These are phyloP conservation scores for Phycomyces blakesleeanus DNA, from an alignment of 192 early-diverging fungal genomes.

Conservation along the genomic window DNA sequence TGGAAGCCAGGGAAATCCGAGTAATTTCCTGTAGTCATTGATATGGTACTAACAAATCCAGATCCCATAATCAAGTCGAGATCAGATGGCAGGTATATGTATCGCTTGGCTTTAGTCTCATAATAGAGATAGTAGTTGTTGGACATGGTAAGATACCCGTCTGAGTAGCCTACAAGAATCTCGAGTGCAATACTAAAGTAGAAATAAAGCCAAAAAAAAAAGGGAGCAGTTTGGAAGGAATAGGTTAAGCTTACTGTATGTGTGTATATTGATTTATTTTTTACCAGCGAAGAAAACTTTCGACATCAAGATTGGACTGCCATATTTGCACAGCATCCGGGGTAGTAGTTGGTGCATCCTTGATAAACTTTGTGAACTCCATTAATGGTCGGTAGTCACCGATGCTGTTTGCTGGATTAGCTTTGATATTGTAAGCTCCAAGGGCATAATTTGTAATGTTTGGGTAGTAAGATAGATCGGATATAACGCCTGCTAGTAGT, in stretches of 20 bases:
- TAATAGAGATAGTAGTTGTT: constrained; percentile 10
- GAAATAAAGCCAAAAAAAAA: neutral
- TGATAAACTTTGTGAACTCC: constrained; percentile 8
- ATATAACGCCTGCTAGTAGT: neutral
- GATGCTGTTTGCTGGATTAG: neutral
- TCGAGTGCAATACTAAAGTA: constrained; percentile 5
- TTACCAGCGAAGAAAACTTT: constrained; percentile 9
- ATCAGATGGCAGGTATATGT: constrained; percentile 8
- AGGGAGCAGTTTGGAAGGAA: too few species aligned
- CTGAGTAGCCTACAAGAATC: constrained; percentile 6
- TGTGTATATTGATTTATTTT: neutral
- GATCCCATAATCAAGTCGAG: constrained; percentile 8
- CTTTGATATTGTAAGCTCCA: constrained; percentile 12
- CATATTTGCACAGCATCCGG: constrained; percentile 8
- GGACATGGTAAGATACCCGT: constrained; percentile 5
- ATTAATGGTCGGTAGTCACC: neutral
- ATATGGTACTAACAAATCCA: too few species aligned
- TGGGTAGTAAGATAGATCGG: constrained; percentile 1
- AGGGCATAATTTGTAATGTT: neutral
- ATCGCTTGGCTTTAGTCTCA: neutral
- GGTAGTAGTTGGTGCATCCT: neutral
- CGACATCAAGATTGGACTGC: neutral
- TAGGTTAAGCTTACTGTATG: neutral
- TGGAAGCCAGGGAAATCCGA: constrained; percentile 8
- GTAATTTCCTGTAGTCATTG: constrained; percentile 13